These are phyloP conservation scores for Colletotrichum sp. DNA, from an alignment of 2,329 filamentous ascomycete species.

Conservation along the genomic window DNA sequence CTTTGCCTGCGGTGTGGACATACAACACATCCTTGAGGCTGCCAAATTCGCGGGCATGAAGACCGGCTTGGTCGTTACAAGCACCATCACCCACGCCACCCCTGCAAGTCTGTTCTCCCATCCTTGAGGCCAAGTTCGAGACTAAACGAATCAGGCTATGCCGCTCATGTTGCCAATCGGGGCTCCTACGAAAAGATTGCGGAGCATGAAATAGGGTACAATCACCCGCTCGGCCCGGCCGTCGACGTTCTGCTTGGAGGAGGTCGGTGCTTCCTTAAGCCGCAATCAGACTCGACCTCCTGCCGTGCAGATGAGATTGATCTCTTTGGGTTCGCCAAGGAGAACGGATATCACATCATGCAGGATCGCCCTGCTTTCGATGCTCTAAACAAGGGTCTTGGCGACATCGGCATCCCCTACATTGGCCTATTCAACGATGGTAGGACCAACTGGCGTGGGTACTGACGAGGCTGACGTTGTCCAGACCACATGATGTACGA, in stretches of 20 bases:
- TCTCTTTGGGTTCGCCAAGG: slow-evolving; percentile 35
- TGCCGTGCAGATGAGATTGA: slow-evolving; percentile 41
- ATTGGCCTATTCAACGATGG: slow-evolving; percentile 42
- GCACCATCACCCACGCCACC: slow-evolving; percentile 40
- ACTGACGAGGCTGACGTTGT: not conserved
- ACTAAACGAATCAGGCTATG: slow-evolving; percentile 26
- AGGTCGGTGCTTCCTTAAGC: slow-evolving; percentile 44
- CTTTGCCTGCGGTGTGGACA: slow-evolving; percentile 39
- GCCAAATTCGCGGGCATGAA: slow-evolving; percentile 41
- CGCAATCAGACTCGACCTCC: slow-evolving; percentile 35
- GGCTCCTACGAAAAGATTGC: slow-evolving; percentile 39
- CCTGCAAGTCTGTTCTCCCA: slow-evolving; percentile 25
- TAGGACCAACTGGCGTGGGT: not conserved
- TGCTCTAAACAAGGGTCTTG: slow-evolving; percentile 27
- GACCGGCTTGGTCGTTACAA: slow-evolving; percentile 46
- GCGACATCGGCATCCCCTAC: slow-evolving; percentile 35
- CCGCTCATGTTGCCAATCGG: slow-evolving; percentile 35
- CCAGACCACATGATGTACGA: slow-evolving; percentile 34
- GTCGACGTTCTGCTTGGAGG: slow-evolving; percentile 44
- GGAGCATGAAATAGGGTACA: slow-evolving; percentile 40
- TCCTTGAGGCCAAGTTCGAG: not conserved
- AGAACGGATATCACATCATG: slow-evolving; percentile 38
- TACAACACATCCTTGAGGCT: slow-evolving; percentile 43
- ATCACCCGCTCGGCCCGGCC: slow-evolving; percentile 39
- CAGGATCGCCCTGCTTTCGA: slow-evolving; percentile 39